Evolutionary conservation across 164 flowering plant species (phyloP), one percentile per base, ranked within the genome.

Genomic region (Tetracentron sinense): DNA sequence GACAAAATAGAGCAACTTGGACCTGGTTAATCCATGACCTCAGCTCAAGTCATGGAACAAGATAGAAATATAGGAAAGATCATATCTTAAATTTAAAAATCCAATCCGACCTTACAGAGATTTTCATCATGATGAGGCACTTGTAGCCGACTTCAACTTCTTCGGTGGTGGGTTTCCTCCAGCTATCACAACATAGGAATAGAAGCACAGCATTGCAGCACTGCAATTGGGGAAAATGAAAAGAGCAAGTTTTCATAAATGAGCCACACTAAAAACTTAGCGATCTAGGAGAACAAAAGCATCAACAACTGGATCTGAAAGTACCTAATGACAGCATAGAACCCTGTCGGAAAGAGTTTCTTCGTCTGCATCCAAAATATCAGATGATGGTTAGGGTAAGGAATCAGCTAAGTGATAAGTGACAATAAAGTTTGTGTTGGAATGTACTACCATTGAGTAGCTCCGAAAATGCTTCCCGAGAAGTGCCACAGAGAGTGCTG

Each of bases 141-240:
- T 61, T 20, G 75, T 51, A n/a, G 79, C 47, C 33, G 79, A 47
- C 69, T 83, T 88, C 84, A 74, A 61, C 84, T 93, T 93, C 81
- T 93, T 93, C 22, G 98, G 97, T 21, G 96, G 96, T 21, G 98
- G 97, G 62, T 94, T 94, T 66, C 97, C 97, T 57, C 99, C 99
- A 20, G 96, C 83, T n/a, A 80, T 50, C 67, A 91, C 54, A 57
- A 94, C 97, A 67, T 91, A 89, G 7, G 80, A 65, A 66, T 91
- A 94, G 78, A 94, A 94, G 69, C 82, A 83, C 14, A 91, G 72
- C 99, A 94, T 89, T 61, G 86, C 90, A 69, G 88, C 90, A 80
- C 97, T 94, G 87, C 55, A 50, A 70, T 46, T 61, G 19, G 28
- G 42, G 35, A 65, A 60, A 75, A 42, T 17, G 14, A 66, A 20